Percentiles rank a stretch among this genome's conserved stretches.
These are phyloP conservation scores for Coemansia sp. DNA, from an alignment of 192 early-diverging fungal species.

Conservation along the genomic window DNA sequence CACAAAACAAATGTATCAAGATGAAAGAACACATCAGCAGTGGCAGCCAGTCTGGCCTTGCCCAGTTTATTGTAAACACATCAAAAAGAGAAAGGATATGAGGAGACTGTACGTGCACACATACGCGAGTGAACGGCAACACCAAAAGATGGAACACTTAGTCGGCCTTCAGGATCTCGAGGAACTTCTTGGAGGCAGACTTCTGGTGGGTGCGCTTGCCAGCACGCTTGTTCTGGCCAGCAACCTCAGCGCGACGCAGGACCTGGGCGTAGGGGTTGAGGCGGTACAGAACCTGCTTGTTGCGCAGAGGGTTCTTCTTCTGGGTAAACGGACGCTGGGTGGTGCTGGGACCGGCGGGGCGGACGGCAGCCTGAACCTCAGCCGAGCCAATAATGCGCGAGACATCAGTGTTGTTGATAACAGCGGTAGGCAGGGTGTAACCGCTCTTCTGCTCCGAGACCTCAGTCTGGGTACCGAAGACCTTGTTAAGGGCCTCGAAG, in stretches of 20 bases:
- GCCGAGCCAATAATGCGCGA: constrained; percentile 93
- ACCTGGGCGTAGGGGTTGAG: constrained; percentile 97
- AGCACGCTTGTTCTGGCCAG: constrained; percentile 57
- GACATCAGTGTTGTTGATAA: constrained; percentile 94
- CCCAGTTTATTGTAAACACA: not conserved
- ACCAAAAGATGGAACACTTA: constrained; percentile 20
- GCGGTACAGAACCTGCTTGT: constrained; percentile 85
- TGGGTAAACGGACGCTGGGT: constrained; percentile 92
- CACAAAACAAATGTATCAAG: no score
- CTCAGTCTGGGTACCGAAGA: constrained; percentile 86
- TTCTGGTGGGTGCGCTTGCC: constrained; percentile 60
- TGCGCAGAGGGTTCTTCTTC: constrained; percentile 98
- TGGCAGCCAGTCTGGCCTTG: no score
- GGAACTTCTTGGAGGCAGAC: constrained; percentile 49
- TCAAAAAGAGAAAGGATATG: not conserved
- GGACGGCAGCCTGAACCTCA: constrained; percentile 93
- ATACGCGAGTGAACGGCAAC: not conserved
- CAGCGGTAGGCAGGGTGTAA: constrained; percentile 79
- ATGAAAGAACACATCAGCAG: no score
- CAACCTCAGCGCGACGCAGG: constrained; percentile 73
- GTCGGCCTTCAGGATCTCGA: constrained; percentile 54
- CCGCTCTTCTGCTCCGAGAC: constrained; percentile 85
- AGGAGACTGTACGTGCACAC: no score
- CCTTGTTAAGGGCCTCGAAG: constrained; percentile 86
- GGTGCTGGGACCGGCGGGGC: constrained; percentile 72